phyloP scores from a whole-genome alignment of 495 filamentous ascomycete genomes.

The Penicillium lividum region DNA sequence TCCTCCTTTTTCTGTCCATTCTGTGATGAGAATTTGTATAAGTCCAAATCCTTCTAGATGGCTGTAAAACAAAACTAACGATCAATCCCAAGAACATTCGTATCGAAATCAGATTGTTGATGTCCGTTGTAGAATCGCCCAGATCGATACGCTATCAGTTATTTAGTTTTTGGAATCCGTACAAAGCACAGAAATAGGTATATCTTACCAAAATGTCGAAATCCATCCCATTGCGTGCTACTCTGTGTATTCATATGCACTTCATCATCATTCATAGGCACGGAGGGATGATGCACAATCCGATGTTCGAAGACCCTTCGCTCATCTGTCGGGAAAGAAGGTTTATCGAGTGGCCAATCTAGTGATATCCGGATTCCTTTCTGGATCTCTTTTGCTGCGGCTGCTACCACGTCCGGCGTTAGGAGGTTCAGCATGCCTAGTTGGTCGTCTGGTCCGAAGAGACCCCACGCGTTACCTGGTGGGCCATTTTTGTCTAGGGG shows the following conservation, averaged over 20 bases:
- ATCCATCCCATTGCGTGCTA: slow-evolving; percentile 2
- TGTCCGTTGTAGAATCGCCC: slow-evolving; percentile 4
- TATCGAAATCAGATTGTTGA: background rate
- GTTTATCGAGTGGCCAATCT: background rate
- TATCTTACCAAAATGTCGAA: background rate
- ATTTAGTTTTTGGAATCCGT: too few relatives aligned
- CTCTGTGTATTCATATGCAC: slow-evolving; percentile 5
- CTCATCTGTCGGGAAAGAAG: background rate
- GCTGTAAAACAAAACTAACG: background rate
- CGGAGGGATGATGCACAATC: background rate
- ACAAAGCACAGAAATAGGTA: background rate
- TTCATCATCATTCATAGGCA: slow-evolving; percentile 5
- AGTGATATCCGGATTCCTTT: background rate
- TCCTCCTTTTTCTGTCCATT: background rate
- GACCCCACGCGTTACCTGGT: slow-evolving; percentile 3
- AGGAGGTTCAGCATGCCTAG: slow-evolving; percentile 3
- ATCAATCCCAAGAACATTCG: background rate
- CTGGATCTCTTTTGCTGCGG: background rate
- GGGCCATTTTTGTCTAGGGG: background rate
- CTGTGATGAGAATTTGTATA: background rate
- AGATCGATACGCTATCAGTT: background rate
- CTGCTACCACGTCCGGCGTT: background rate
- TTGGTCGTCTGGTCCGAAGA: background rate
- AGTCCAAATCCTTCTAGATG: too few relatives aligned
- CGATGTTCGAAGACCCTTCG: background rate